phyloP scores from a whole-genome alignment of 768 basidiomycete genomes.

The Tulasnella sp. region DNA sequence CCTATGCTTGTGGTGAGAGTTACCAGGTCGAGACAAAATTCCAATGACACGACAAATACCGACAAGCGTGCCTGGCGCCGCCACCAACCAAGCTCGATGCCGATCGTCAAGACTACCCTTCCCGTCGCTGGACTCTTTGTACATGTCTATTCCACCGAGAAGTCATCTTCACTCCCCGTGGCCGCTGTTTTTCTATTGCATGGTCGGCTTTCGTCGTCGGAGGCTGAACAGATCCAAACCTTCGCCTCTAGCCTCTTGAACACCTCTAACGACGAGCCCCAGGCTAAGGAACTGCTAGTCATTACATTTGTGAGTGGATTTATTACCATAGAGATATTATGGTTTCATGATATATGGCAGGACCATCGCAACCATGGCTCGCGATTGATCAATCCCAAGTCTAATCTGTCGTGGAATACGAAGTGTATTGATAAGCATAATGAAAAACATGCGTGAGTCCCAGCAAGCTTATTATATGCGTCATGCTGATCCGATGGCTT shows the following conservation, averaged over 20 bases:
- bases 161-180: conserved; percentile 19
- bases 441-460: conserved; percentile 34
- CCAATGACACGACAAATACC: conserved; percentile 1
- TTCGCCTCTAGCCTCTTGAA: conserved; percentile 29
- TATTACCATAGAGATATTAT: background rate
- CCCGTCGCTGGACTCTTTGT: conserved; percentile 7
- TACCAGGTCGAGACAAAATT: background rate
- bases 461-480: background rate
- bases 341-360: conserved; percentile 22
- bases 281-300: conserved; percentile 32
- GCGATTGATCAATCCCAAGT: conserved; percentile 28
- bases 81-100: background rate
- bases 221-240: conserved; percentile 24
- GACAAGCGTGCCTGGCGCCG: background rate
- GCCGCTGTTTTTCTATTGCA: conserved; percentile 37
- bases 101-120: conserved; percentile 2
- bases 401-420: conserved; percentile 32
- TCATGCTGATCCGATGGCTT: background rate
- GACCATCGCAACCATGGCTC: conserved; percentile 45
- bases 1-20: background rate
- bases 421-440: conserved; percentile 29
- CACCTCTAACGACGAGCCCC: conserved; percentile 19
- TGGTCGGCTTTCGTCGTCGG: conserved; percentile 30
- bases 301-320: conserved; percentile 37
- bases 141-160: conserved; percentile 1